Base-by-base conservation (phyloP, 164 flowering plant genomes). In the Aristolochia californica region DNA sequence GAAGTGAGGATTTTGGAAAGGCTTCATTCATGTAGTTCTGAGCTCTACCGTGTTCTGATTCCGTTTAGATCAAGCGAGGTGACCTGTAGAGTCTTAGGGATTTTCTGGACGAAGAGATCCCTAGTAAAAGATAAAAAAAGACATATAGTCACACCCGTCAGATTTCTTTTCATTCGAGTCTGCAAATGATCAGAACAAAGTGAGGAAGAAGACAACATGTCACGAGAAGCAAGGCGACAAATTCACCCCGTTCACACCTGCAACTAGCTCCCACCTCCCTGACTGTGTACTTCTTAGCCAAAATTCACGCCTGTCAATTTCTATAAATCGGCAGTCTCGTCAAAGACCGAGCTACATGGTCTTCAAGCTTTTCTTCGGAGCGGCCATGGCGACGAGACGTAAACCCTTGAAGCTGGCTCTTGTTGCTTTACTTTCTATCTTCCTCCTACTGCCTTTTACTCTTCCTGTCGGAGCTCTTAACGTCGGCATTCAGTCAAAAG, bases 161-260 rank as follows among this genome's bases (percentile, higher is more conserved):
- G 40, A 34, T 34, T 34, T 34, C 40, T 34, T 34, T 28, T 2
- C 30, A 28, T 34, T 34, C 7, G 40, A 2, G 30, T 34, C 40
- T 34, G 40, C 5, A 34, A 34, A 34, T 34, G 40, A 34, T 12
- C 40, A 34, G 53, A 40, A 49, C 52, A 43, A 22, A 26, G 66
- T 57, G 59, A 62, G 49, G 43, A 62, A 62, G 55, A 57, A 48
- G 62, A 57, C 70, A 68, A 68, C 30, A 50, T 38, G 24, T 70
- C 67, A 65, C 80, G 77, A 71, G 80, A 21, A 70, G 53, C 47
- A 54, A 74, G 64, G 64, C 24, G 71, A 66, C 80, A 74, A 77
- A 61, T 2, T 30, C 55, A 43, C 30, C 26, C 51, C 43, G 51
- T 63, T 48, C 28, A 28, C 47, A 25, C 45, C 44, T 43, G 27